phyloP scores from a whole-genome alignment of 495 filamentous ascomycete species.

The Neurospora intermedia region DNA sequence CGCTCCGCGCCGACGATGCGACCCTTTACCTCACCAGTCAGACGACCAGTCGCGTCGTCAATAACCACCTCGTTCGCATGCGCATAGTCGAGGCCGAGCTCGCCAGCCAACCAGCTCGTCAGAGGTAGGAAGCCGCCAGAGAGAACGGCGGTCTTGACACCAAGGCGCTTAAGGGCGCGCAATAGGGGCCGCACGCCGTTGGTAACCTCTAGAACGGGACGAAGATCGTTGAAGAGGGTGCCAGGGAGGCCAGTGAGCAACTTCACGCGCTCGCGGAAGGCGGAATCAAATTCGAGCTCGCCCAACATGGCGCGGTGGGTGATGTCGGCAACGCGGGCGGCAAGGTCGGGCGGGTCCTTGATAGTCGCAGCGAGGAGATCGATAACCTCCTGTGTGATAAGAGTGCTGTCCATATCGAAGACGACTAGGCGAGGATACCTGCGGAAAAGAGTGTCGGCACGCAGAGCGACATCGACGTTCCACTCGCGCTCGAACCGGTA shows the following conservation, averaged over 20 bases:
- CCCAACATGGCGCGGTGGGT: constrained; percentile 92
- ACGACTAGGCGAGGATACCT: constrained; percentile 71
- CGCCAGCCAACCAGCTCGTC: constrained; percentile 69
- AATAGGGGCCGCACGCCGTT: constrained; percentile 68
- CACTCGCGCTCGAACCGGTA: constrained; percentile 77
- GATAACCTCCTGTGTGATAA: constrained; percentile 94
- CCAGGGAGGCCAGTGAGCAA: constrained; percentile 71
- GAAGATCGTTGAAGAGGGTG: constrained; percentile 71
- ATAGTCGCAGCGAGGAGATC: constrained; percentile 81
- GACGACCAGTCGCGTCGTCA: constrained; percentile 43
- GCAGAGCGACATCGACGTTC: constrained; percentile 74
- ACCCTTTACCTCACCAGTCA: constrained; percentile 72
- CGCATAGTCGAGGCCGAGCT: constrained; percentile 76
- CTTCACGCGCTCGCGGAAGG: constrained; percentile 64
- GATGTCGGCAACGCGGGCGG: constrained; percentile 49
- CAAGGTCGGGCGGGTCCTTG: constrained; percentile 48
- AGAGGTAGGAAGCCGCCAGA: constrained; percentile 88
- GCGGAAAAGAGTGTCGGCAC: constrained; percentile 59
- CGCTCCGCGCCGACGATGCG: constrained; percentile 73
- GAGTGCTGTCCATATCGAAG: constrained; percentile 96
- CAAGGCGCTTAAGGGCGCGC: constrained; percentile 57
- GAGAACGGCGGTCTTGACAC: constrained; percentile 77
- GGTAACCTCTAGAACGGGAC: constrained; percentile 63
- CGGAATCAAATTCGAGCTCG: constrained; percentile 84
- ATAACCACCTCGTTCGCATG: constrained; percentile 77